phyloP scores from a whole-genome alignment of 164 flowering plant genomes.

The grape (Vitis vinifera) region ASM3070453v1 NC_081809.1:11878501-11879000 shows the following conservation, averaged over 20 bases:
- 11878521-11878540: conserved; percentile 80
- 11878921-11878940: conserved; percentile 21
- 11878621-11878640: conserved; percentile 86
- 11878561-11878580: conserved; percentile 82
- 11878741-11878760: conserved; percentile 58
- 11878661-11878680: conserved; percentile 84
- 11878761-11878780: conserved; percentile 78
- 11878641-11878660: conserved; percentile 82
- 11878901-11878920: conserved; percentile 31
- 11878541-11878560: conserved; percentile 56
- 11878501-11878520: conserved; percentile 92
- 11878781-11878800: conserved; percentile 85
- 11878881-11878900: conserved; percentile 82
- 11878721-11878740: conserved; percentile 65
- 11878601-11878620: conserved; percentile 76
- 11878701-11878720: conserved; percentile 65
- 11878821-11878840: conserved; percentile 81
- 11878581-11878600: conserved; percentile 89
- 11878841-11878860: conserved; percentile 82
- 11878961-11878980: conserved; percentile 78
- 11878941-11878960: conserved; percentile 76
- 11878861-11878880: conserved; percentile 73
- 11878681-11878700: conserved; percentile 84
- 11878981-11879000: conserved; percentile 69
- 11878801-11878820: conserved; percentile 62